A percentile compares a stretch with the other conserved stretches of the same genome.
Evolutionary conservation across 768 basidiomycete species (phyloP).

Genomic region (Amanita jacksonii): DNA sequence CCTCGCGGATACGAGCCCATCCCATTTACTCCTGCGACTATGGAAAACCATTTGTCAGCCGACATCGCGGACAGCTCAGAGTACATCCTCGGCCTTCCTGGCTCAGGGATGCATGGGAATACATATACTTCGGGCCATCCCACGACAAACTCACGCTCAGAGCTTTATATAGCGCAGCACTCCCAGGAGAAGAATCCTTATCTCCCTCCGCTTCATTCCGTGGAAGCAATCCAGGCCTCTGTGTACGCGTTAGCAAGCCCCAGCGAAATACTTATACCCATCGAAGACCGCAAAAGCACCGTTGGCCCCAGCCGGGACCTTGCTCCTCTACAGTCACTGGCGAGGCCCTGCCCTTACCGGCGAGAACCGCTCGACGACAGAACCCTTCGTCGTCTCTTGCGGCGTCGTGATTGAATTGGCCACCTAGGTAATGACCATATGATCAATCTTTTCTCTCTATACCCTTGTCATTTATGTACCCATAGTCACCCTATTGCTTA

Average conservation of each 20-base stretch:
- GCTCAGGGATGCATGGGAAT: background rate
- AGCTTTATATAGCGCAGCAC: background rate
- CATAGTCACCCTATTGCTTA: background rate
- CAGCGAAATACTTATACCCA: constrained; percentile 1
- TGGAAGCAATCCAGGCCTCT: constrained; percentile 7
- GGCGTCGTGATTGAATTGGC: constrained; percentile 1
- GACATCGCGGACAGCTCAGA: background rate
- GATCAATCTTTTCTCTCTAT: background rate
- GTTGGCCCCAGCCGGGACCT: constrained; percentile 7
- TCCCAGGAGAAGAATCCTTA: background rate
- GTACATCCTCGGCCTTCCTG: background rate
- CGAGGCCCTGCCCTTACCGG: constrained; percentile 8
- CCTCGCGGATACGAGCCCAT: background rate
- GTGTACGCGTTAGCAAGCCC: constrained; percentile 4
- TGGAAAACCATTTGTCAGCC: background rate
- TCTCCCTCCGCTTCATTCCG: constrained; percentile 5
- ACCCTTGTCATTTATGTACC: constrained; percentile 1
- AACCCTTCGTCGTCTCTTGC: constrained; percentile 8
- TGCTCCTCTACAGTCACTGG: constrained; percentile 5
- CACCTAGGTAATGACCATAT: background rate
- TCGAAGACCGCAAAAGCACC: constrained; percentile 2
- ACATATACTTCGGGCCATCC: background rate
- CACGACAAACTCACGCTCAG: background rate
- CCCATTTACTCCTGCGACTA: background rate
- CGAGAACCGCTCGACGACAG: constrained; percentile 8